These are phyloP conservation scores for Amanita rubescens DNA, from an alignment of 768 basidiomycete species.

Conservation along the genomic window DNA sequence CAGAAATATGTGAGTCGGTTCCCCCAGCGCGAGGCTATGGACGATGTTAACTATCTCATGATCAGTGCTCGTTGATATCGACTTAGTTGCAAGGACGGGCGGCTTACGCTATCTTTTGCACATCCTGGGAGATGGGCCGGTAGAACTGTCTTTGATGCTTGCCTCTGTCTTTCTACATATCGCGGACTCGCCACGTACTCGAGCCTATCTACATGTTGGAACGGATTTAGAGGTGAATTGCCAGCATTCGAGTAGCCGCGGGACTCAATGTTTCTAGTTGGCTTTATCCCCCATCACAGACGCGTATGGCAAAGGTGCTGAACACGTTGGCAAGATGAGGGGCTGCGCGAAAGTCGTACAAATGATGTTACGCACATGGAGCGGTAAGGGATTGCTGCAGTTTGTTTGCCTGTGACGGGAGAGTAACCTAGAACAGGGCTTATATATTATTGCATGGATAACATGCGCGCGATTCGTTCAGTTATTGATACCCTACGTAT, in stretches of 20 bases:
- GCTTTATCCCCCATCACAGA: slow-evolving; percentile 88
- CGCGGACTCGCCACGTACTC: slow-evolving; percentile 77
- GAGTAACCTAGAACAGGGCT: slow-evolving; percentile 41
- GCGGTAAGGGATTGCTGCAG: slow-evolving; percentile 49
- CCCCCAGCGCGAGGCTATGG: not conserved
- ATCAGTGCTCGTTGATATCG: slow-evolving; percentile 82
- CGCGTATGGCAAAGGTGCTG: slow-evolving; percentile 77
- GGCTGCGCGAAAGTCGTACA: slow-evolving; percentile 73
- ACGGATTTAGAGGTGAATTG: slow-evolving; percentile 80
- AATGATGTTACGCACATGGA: slow-evolving; percentile 86
- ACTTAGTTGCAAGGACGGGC: slow-evolving; percentile 71
- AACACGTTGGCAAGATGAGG: slow-evolving; percentile 74
- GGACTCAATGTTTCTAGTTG: slow-evolving; percentile 39
- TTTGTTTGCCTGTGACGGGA: not conserved
- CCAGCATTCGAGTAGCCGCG: not conserved
- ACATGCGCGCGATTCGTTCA: slow-evolving; percentile 78
- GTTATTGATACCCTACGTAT: slow-evolving; percentile 82
- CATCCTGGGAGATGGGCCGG: slow-evolving; percentile 83
- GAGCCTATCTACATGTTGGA: slow-evolving; percentile 71
- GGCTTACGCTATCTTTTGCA: slow-evolving; percentile 84
- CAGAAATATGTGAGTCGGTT: slow-evolving; percentile 71
- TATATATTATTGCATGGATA: slow-evolving; percentile 90
- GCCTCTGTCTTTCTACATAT: slow-evolving; percentile 77
- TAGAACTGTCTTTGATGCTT: slow-evolving; percentile 68
- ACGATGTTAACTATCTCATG: slow-evolving; percentile 2